Base-by-base conservation (phyloP, 805 yeast genomes). In the Myxozyma monticola region DNA sequence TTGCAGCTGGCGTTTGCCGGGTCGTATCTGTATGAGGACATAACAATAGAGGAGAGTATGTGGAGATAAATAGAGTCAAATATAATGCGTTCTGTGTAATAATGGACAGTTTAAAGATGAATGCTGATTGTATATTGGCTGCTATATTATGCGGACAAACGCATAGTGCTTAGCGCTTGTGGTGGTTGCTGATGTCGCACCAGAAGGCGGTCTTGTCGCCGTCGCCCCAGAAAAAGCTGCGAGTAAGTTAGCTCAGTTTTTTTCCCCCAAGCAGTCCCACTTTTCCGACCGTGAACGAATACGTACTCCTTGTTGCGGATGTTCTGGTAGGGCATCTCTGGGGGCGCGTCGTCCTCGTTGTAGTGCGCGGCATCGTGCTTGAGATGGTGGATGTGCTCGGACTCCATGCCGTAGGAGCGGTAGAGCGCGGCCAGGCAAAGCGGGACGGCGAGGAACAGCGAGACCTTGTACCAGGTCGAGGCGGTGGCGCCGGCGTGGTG, bases 171-270 rank as follows among this genome's bases (percentile, higher is more conserved):
- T 47, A 47, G 31, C 51, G 46, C 51, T 47, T 55, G 77, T 87
- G 87, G 80, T 96, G 88, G 86, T 91, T 91, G 68, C 86, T 79
- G 65, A 81, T 85, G 45, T 87, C 78, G 78, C 88, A 88, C 99
- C 99, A 93, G 85, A 93, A 93, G 68, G 85, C 75, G 57, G 98
- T 88, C 80, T 87, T 83, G 78, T 90, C 96, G 70, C 99, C 98
- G 69, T 93, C 91, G 68, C 99, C 99, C 98, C 98, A 93, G 84
- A 89, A 91, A 80, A 80, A 91, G 54, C 56, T 50, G 43, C 17
- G 15, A 37, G 18, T 8, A 34, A 22, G 40, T n/a, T n/a, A 8
- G 20, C 25, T 22, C 21, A 31, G 25, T 24, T 12, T 12, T 33
- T 14, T 9, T 14, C n/a, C n/a, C n/a, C 8, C 3, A 17, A 47